Base-by-base conservation (phyloP, 73 alveolate species). In the Paramecium octaurelia region DNA sequence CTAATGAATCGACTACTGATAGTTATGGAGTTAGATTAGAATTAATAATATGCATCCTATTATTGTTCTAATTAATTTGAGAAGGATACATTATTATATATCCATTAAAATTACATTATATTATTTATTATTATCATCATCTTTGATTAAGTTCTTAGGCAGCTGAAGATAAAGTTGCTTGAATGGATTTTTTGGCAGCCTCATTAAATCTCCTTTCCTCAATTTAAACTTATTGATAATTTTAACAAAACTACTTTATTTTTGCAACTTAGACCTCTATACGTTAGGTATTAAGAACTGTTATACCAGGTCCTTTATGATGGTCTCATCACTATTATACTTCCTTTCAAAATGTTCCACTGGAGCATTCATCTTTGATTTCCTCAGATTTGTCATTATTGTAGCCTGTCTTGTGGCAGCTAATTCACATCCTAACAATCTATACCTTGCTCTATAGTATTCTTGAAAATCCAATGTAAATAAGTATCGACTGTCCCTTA, bases 201-300 rank as follows among this genome's bases (percentile, higher is more conserved):
- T 96, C 99, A 93, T 97, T 91, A 96, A 97, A 96, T 95, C 99
- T 97, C 97, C 98, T 98, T 92, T 98, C 99, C 93, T 98, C 99
- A 38, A 98, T 92, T 89, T 96, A 96, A 50, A 97, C 97, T 93
- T 71, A 11, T 68, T 70, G 7, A 75, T 24, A 8, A 12, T 71
- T 50, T 59, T 31, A 24, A 86, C 12, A 12, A 3, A 48, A 48
- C 4, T 95, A 95, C 96, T 70, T 92, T 96, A 95, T 86, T 97
- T 96, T 92, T 97, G 97, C 42, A 97, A 93, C 95, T 97, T 96
- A 93, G 96, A 96, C 48, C 99, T 95, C 91, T 98, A 96, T 35
- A 97, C 97, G 50, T 98, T 99, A 31, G 99, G 99, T 21, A 98
- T 97, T 57, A 98, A 93, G 97, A 98, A 97, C 58, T 98, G 94